Conservation (phyloP, 2,329 filamentous ascomycete species). For the Tolypocladium ovalisporum region DNA sequence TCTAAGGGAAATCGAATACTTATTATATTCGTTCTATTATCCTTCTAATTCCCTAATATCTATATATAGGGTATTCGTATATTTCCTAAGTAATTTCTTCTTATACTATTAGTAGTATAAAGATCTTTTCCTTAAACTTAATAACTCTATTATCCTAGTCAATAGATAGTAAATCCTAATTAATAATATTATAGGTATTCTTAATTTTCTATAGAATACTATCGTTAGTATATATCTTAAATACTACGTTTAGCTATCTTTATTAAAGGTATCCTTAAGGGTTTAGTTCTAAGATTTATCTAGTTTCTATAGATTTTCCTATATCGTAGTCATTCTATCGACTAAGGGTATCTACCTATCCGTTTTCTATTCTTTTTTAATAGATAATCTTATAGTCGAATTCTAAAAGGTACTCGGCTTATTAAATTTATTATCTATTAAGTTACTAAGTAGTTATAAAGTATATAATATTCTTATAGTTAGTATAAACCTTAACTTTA, state of each 20-base stretch:
- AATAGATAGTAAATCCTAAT: too few species aligned
- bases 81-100: too few species aligned
- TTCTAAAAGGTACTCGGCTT: not conserved
- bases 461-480: constrained; percentile 11
- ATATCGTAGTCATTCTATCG: not conserved
- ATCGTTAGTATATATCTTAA: not conserved
- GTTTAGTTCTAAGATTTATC: not conserved
- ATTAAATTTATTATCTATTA: not conserved
- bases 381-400: constrained; percentile 12
- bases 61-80: too few species aligned
- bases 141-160: not conserved
- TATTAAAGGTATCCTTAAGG: not conserved
- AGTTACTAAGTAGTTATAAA: constrained; percentile 8
- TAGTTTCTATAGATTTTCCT: not conserved
- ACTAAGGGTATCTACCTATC: not conserved
- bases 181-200: not conserved
- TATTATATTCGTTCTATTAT: too few species aligned
- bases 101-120: not conserved
- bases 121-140: not conserved
- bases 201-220: not conserved
- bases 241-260: not conserved
- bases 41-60: too few species aligned
- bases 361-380: not conserved
- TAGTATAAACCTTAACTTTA: constrained; percentile 9
- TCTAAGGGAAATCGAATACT: too few species aligned